Percentiles rank a stretch among this genome's conserved stretches.
Evolutionary conservation across 768 basidiomycete species (phyloP).

Genomic region (Tylopilus rubrobrunneus): DNA sequence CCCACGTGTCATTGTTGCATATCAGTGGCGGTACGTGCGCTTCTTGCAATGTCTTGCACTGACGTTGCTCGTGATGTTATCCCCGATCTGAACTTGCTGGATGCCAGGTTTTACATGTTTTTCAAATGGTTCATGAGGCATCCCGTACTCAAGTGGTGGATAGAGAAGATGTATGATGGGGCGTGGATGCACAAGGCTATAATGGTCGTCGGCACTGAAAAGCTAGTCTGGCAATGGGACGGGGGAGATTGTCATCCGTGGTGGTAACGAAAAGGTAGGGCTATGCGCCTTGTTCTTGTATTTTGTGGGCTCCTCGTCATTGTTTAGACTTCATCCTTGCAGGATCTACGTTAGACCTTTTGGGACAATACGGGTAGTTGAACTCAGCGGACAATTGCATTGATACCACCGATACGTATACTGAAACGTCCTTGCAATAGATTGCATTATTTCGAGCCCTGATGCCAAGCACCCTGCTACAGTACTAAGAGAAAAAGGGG

Average conservation of each 20-base stretch:
- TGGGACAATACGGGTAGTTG: not conserved
- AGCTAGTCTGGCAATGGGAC: constrained; percentile 18
- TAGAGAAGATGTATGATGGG: constrained; percentile 33
- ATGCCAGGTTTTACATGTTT: constrained; percentile 27
- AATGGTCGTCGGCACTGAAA: constrained; percentile 34
- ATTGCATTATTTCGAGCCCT: too few relatives aligned
- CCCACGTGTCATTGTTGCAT: constrained; percentile 37
- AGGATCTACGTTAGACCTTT: not conserved
- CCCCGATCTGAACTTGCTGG: constrained; percentile 1
- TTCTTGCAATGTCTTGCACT: not conserved
- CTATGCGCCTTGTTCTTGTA: too few relatives aligned
- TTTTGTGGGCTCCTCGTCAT: too few relatives aligned
- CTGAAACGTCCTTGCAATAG: too few relatives aligned
- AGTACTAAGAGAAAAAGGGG: too few relatives aligned
- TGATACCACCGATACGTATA: not conserved
- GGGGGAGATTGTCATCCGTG: constrained; percentile 21
- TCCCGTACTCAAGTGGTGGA: constrained; percentile 40
- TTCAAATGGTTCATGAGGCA: constrained; percentile 38
- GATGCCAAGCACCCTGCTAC: too few relatives aligned
- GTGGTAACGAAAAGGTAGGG: not conserved
- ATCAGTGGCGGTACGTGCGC: constrained; percentile 31
- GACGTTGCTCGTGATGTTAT: not conserved
- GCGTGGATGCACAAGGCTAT: constrained; percentile 36
- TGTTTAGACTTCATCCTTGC: not conserved
- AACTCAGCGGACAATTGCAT: not conserved